Conservation (phyloP, 495 filamentous ascomycete species). For the Jackrogersella multiformis region DNA sequence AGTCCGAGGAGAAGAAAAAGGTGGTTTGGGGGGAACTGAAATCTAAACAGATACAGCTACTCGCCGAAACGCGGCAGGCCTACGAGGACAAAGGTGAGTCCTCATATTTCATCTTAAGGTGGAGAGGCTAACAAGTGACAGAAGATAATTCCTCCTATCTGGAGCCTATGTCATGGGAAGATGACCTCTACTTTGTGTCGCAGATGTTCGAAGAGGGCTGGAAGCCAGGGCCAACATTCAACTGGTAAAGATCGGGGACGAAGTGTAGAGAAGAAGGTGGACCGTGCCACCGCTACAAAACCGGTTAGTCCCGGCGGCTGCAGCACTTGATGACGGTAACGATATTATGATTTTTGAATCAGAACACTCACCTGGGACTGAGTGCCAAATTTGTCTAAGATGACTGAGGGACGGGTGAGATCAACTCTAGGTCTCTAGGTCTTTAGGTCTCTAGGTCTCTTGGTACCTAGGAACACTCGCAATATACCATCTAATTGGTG, state of each 20-base stretch:
- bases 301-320: background rate
- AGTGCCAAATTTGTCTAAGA: background rate
- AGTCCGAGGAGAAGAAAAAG: slow-evolving; percentile 25
- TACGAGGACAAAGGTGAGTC: slow-evolving; percentile 34
- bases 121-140: slow-evolving; percentile 4
- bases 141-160: background rate
- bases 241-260: background rate
- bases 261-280: background rate
- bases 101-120: background rate
- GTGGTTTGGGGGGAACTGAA: slow-evolving; percentile 32
- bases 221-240: slow-evolving; percentile 32
- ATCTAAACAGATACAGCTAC: slow-evolving; percentile 7
- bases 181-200: slow-evolving; percentile 47
- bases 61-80: slow-evolving; percentile 33
- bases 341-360: background rate
- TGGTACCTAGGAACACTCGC: no score
- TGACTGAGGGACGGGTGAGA: background rate
- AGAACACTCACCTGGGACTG: background rate
- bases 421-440: background rate
- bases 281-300: background rate
- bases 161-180: slow-evolving; percentile 35
- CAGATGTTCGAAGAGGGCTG: slow-evolving; percentile 47
- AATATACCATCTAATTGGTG: no score
- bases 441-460: no score
- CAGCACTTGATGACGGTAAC: background rate